Percentiles rank a stretch among this genome's conserved stretches.
phyloP scores from a whole-genome alignment of 2,329 filamentous ascomycete species.

The Clarireedia monteithiana region DNA sequence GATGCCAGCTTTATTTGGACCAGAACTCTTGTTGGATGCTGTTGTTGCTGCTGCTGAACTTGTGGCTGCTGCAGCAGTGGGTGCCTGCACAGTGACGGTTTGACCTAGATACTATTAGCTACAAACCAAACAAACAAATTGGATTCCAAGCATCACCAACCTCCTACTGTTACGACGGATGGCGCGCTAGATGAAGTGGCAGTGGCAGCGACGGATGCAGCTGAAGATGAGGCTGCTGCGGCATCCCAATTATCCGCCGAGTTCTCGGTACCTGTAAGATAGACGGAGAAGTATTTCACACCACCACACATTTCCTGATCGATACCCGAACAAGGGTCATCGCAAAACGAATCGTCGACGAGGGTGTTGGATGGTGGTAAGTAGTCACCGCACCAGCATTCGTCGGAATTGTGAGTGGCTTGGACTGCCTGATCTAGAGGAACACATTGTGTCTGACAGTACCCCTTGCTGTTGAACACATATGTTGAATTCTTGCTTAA shows the following conservation, averaged over 20 bases:
- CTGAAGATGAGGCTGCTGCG: constrained; percentile 8
- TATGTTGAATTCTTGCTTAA: constrained; percentile 21
- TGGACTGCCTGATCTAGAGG: constrained; percentile 15
- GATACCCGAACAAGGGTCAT: constrained; percentile 24
- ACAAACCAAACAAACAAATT: neutral
- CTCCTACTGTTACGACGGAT: constrained; percentile 24
- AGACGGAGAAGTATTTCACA: constrained; percentile 20
- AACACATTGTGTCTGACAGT: constrained; percentile 21
- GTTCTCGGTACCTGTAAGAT: constrained; percentile 19
- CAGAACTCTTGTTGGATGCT: neutral
- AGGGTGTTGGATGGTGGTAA: constrained; percentile 19
- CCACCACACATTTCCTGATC: constrained; percentile 26
- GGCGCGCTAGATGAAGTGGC: constrained; percentile 17
- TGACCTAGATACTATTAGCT: constrained; percentile 11
- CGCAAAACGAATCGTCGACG: constrained; percentile 19
- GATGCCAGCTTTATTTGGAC: constrained; percentile 59
- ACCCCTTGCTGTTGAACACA: constrained; percentile 24
- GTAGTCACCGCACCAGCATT: constrained; percentile 27
- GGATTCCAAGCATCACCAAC: neutral
- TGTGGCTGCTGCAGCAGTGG: constrained; percentile 8
- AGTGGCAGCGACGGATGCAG: constrained; percentile 6
- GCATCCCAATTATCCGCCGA: constrained; percentile 13
- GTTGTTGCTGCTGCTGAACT: constrained; percentile 8
- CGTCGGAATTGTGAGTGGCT: constrained; percentile 18
- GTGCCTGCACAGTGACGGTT: constrained; percentile 26